Evolutionary conservation across 2,329 filamentous ascomycete species (phyloP), one percentile per base, ranked within the genome.

Genomic region (Xylariales sp.): DNA sequence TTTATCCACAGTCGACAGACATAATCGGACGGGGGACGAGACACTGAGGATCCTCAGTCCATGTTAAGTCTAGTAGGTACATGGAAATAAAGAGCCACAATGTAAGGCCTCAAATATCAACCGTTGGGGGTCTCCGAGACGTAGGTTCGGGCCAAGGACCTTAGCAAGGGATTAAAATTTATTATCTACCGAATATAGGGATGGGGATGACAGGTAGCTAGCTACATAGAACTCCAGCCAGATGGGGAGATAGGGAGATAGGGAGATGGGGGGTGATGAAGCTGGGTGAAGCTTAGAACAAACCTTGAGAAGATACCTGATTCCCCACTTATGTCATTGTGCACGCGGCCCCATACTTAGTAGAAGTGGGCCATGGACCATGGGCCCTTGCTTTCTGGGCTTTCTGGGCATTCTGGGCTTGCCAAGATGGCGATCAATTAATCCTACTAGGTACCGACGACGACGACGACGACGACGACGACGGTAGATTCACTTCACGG

Each of bases 251-350:
- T 23, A 5, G n/a, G 28, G 46, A 23, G 23, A 23, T 23, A 2
- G 23, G 23, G 23, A 23, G 23, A 23, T 23, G 9, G n/a, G 28
- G 46, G 48, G 52, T 41, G 18, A 14, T n/a, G n/a, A n/a, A n/a
- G 12, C n/a, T 1, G 41, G 18, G n/a, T 39, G n/a, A 45, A 64
- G 34, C 53, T 57, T 48, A 36, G 7, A 8, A 52, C 39, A 41
- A 41, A n/a, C 14, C 12, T 7, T 34, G 32, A 43, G 30, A 16
- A 39, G 36, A 12, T 41, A 41, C 39, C 39, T 41, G 39, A 32
- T 30, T 28, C 52, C 60, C 50, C 52, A 48, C 23, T 49, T 53
- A 67, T 67, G 60, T 67, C 64, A 67, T 63, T 43, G 53, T 32
- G 59, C 64, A 53, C 59, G 32, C 14, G 30, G 52, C 30, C 39